Evolutionary conservation across 768 basidiomycete genomes (phyloP).

Genomic region (Termitomyces sp.): DNA sequence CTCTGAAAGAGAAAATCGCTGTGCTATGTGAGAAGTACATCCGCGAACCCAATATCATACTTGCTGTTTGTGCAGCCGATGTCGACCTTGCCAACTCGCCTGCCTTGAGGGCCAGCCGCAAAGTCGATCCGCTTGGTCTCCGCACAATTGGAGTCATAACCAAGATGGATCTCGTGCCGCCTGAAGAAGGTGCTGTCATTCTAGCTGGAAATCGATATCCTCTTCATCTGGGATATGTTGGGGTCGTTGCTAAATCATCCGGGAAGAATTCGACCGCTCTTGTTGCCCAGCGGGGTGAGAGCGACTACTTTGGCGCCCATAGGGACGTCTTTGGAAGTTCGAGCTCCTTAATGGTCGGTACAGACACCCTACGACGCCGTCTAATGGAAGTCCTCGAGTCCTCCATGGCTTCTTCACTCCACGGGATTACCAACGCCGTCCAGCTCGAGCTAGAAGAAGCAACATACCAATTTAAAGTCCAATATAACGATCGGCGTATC

Average conservation of each 20-base stretch:
- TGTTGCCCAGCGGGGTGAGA: constrained; percentile 54
- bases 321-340: constrained; percentile 58
- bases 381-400: constrained; percentile 98
- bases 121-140: constrained; percentile 91
- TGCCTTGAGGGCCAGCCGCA: constrained; percentile 87
- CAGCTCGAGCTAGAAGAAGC: constrained; percentile 97
- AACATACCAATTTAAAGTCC: constrained; percentile 98
- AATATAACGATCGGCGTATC: constrained; percentile 93
- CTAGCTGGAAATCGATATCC: constrained; percentile 91
- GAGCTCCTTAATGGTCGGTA: constrained; percentile 82
- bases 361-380: constrained; percentile 81
- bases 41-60: constrained; percentile 97
- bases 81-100: constrained; percentile 99
- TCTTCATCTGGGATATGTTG: constrained; percentile 95
- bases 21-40: constrained; percentile 93
- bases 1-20: constrained; percentile 90
- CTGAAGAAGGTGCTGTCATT: constrained; percentile 79
- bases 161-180: constrained; percentile 96
- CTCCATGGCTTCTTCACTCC: constrained; percentile 94
- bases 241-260: constrained; percentile 85
- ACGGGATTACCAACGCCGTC: constrained; percentile 95
- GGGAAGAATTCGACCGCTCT: constrained; percentile 49
- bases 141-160: constrained; percentile 97
- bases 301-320: constrained; percentile 65
- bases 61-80: constrained; percentile 98